phyloP scores from a whole-genome alignment of 305 asterid genomes.

The Fraxinus baroniana region DNA sequence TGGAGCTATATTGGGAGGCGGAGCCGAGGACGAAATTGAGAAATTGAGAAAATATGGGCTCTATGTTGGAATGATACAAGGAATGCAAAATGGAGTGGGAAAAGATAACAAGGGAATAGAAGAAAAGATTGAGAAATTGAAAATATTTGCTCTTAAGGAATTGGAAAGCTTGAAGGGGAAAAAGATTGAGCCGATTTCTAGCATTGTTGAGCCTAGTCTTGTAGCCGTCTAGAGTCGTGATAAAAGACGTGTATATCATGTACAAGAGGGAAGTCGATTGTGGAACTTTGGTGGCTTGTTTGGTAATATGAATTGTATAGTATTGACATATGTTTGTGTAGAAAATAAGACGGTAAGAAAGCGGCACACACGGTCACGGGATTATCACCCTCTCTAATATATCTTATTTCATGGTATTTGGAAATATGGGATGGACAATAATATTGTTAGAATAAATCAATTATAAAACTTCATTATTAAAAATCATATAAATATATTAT shows the following conservation, averaged over 20 bases:
- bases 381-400: not conserved
- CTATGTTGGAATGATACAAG: conserved; percentile 53
- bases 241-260: not conserved
- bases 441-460: not conserved
- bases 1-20: conserved; percentile 83
- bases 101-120: conserved; percentile 7
- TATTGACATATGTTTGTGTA: not conserved
- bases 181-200: conserved; percentile 21
- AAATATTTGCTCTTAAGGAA: conserved; percentile 43
- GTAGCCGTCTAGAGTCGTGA: not conserved
- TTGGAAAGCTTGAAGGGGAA: conserved; percentile 32
- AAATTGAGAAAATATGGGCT: conserved; percentile 55
- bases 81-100: conserved; percentile 29
- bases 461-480: not conserved
- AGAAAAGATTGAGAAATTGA: conserved; percentile 28
- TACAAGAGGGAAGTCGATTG: not conserved
- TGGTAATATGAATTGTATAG: not conserved
- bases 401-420: not conserved
- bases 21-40: conserved; percentile 50
- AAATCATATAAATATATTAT: not conserved
- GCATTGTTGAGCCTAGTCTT: conserved; percentile 28
- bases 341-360: not conserved
- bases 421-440: not conserved
- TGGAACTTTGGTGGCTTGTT: not conserved
- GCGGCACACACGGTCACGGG: not conserved